These are phyloP conservation scores for Austropuccinia psidii DNA, from an alignment of 1,284 basidiomycete species.

Conservation along the genomic window DNA sequence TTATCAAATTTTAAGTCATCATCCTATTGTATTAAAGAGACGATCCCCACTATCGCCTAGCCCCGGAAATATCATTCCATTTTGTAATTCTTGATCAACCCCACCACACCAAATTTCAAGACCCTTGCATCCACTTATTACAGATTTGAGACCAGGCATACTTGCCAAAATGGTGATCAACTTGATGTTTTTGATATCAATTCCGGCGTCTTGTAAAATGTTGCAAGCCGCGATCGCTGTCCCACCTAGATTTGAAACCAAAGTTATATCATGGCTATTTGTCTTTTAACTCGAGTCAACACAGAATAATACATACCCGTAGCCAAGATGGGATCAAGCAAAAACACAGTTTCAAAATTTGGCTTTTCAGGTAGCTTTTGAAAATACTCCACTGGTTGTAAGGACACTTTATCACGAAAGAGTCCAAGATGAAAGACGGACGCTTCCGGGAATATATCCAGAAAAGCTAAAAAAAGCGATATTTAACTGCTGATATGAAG, in stretches of 20 bases:
- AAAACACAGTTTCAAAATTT: conserved; percentile 70
- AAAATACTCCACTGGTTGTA: conserved; percentile 94
- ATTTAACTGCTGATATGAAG: background rate
- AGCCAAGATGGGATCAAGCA: conserved; percentile 81
- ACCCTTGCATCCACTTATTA: conserved; percentile 63
- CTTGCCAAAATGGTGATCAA: conserved; percentile 75
- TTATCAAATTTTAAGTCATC: too few relatives aligned
- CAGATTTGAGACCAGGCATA: conserved; percentile 62
- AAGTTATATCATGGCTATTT: conserved; percentile 46
- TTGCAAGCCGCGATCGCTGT: conserved; percentile 41
- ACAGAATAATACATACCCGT: conserved; percentile 55
- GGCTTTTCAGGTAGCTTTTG: conserved; percentile 75
- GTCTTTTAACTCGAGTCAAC: conserved; percentile 45
- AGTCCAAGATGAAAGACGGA: conserved; percentile 84
- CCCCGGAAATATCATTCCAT: conserved; percentile 44
- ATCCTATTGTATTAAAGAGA: conserved; percentile 11
- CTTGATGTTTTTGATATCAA: conserved; percentile 58
- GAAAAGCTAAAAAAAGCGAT: conserved; percentile 50
- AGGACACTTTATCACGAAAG: conserved; percentile 76
- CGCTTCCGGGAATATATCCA: conserved; percentile 73
- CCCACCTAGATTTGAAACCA: background rate
- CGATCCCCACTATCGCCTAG: conserved; percentile 43
- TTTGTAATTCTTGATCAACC: conserved; percentile 43
- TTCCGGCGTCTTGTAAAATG: conserved; percentile 47
- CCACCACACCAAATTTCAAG: conserved; percentile 58